Evolutionary conservation across 164 flowering plant genomes (phyloP), one percentile per base, ranked within the genome.

Genomic region (Hamamelis virginiana): DNA sequence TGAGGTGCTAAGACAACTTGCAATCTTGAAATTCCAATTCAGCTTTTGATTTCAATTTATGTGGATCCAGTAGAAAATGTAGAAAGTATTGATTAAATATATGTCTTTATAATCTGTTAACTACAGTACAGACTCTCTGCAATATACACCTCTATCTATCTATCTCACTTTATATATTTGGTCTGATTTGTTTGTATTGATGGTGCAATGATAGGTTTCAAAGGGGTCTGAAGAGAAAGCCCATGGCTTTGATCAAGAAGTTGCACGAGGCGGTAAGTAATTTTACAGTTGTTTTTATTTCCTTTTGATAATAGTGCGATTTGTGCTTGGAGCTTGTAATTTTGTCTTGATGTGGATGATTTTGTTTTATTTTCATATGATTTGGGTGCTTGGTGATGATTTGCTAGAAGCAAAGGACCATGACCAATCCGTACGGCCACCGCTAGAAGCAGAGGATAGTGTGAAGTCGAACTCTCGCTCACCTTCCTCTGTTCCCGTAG

Each of bases 241-340:
- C 91, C 10, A 80, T 88, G 92, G 92, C 92, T 61, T 75, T 88
- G 72, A 88, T 88, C 68, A 86, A 88, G 87, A 88, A 88, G 76
- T 83, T 88, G 1, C 85, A 87, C 68, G 85, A 83, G 73, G 91
- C 87, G 62, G 89, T 85, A 80, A 21, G 71, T 10, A 8, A 55
- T 44, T 41, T 53, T 25, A n/a, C 4, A 51, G 43, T 26, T 61
- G 41, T 64, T 56, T 47, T 46, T 18, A 13, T 65, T 25, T 14
- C 66, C 3, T 66, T 38, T 22, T 27, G 5, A 16, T 10, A 19
- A n/a, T 25, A 1, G 60, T 25, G 25, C 10, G 38, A 26, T 57
- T 26, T 57, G 38, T 57, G 60, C 6, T 23, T 13, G 13, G 33
- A 10, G 23, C 11, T 46, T 45, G 33, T 14, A 3, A 33, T 23